Percentiles rank a stretch among this genome's conserved stretches.
Conservation (phyloP, 257 asterid species). For the Mentha longifolia region DNA sequence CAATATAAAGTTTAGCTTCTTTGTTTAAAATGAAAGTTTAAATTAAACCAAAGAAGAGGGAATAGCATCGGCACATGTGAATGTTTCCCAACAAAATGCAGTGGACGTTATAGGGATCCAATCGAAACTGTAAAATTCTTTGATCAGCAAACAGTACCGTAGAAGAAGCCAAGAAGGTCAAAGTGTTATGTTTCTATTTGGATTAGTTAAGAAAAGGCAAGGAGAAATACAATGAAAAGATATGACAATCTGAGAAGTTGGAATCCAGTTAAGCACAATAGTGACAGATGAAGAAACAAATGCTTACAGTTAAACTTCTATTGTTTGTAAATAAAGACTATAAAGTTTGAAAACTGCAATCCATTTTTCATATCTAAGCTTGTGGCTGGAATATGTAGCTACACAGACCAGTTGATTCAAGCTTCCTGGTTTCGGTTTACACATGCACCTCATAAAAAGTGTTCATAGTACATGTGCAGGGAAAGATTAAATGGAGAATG, state of each 20-base stretch:
- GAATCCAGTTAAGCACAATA: constrained; percentile 4
- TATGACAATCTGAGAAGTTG: constrained; percentile 15
- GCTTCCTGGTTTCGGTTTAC: constrained; percentile 3
- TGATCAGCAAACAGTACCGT: not conserved
- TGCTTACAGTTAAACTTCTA: not conserved
- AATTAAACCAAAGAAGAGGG: not conserved
- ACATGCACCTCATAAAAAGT: not conserved
- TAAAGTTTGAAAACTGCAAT: not conserved
- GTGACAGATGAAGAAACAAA: constrained; percentile 5
- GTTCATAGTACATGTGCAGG: not conserved
- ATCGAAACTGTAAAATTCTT: constrained; percentile 2
- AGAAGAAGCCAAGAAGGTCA: not conserved
- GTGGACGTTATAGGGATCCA: not conserved
- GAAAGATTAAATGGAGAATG: not conserved
- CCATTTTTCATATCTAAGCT: constrained; percentile 19
- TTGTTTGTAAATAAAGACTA: not conserved
- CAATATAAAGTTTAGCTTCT: constrained; percentile 10
- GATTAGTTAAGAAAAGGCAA: not conserved
- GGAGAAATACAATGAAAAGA: constrained; percentile 13
- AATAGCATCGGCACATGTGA: constrained; percentile 1
- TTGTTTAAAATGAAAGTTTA: not conserved
- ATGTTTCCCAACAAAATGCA: constrained; percentile 8
- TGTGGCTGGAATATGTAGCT: not conserved
- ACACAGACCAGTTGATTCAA: not conserved
- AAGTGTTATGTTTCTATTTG: not conserved